These are phyloP conservation scores for Micractinium sp. DNA, from an alignment of 139 green algal genomes.

Conservation along the genomic window DNA sequence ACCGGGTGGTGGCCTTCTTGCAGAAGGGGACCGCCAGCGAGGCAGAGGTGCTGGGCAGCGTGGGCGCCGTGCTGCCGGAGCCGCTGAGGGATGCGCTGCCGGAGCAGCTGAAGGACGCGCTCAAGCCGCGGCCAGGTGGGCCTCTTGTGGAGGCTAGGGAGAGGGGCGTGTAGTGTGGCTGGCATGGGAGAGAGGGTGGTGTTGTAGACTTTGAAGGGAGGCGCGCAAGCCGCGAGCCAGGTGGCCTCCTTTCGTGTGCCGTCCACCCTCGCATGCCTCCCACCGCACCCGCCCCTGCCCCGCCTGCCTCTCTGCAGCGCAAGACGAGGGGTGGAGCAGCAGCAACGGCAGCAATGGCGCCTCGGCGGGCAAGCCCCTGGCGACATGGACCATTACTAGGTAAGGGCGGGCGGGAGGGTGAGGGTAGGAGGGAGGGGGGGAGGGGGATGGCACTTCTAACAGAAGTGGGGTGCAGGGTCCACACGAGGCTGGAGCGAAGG, in stretches of 20 bases:
- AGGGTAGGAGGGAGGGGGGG: background rate
- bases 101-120: conserved; percentile 12
- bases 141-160: background rate
- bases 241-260: no score
- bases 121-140: conserved; percentile 18
- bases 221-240: no score
- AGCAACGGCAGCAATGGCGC: background rate
- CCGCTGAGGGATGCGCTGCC: conserved; percentile 53
- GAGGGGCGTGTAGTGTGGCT: no score
- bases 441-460: background rate
- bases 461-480: no score
- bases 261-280: background rate
- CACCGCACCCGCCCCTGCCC: background rate
- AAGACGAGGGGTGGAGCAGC: background rate
- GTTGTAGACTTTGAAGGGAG: no score
- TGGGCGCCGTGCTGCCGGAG: conserved; percentile 64
- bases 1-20: conserved; percentile 60
- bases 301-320: background rate
- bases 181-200: no score
- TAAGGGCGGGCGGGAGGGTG: background rate
- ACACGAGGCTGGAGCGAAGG: no score
- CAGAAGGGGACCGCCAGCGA: conserved; percentile 66
- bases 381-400: conserved; percentile 44
- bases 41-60: conserved; percentile 64
- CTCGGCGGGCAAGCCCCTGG: background rate